Conservation (phyloP, 805 yeast genomes). For the Kazachstania martiniae region DNA sequence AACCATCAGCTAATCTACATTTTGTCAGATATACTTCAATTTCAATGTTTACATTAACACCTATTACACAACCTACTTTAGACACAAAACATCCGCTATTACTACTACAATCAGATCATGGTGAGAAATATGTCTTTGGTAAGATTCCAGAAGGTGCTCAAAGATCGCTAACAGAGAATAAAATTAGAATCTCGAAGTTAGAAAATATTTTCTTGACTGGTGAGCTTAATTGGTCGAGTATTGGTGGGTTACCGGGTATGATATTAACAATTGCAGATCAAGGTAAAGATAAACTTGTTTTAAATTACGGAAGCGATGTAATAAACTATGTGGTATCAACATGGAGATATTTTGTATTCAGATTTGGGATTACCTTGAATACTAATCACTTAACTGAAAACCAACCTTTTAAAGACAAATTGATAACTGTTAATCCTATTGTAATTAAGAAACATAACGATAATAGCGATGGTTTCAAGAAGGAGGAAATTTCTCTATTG, state of each 20-base stretch:
- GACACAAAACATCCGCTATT: conserved; percentile 51
- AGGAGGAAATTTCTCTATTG: conserved; percentile 8
- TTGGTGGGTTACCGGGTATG: conserved; percentile 90
- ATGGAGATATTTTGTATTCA: conserved; percentile 80
- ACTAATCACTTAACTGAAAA: conserved; percentile 18
- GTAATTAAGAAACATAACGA: conserved; percentile 4
- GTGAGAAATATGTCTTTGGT: conserved; percentile 55
- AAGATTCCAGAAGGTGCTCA: conserved; percentile 81
- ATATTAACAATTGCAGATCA: conserved; percentile 75
- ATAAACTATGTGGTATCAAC: conserved; percentile 54
- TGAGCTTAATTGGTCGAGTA: conserved; percentile 56
- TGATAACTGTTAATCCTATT: conserved; percentile 32
- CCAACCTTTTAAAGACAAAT: conserved; percentile 24
- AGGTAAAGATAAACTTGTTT: conserved; percentile 45
- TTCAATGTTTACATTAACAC: conserved; percentile 39
- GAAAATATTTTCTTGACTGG: conserved; percentile 72
- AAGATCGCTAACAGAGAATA: conserved; percentile 53
- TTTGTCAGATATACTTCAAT: background rate
- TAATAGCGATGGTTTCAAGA: background rate
- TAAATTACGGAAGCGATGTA: conserved; percentile 41
- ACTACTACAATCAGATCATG: conserved; percentile 33
- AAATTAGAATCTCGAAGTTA: conserved; percentile 45
- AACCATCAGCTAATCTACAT: background rate
- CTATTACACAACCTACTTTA: conserved; percentile 50
- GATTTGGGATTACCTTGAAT: conserved; percentile 53